A percentile compares a stretch with the other conserved stretches of the same genome.
These are phyloP conservation scores for Fusarium miscanthi DNA, from an alignment of 2,329 filamentous ascomycete genomes.

Conservation along the genomic window DNA sequence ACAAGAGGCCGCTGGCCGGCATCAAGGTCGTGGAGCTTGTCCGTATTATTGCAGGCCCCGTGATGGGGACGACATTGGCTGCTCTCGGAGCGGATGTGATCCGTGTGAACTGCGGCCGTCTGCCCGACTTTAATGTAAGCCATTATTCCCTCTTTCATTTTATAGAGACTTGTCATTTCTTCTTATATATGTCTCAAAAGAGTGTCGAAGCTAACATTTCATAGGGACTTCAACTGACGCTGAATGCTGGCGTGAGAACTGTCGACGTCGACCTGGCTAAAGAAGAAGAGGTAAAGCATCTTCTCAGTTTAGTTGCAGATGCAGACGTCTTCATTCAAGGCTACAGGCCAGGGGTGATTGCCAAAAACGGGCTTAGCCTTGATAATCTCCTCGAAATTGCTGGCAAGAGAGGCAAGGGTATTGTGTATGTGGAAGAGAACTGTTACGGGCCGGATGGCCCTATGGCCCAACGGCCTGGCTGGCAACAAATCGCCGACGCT, in stretches of 20 bases:
- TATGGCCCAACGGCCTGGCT: neutral
- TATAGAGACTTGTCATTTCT: neutral
- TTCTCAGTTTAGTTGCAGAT: neutral
- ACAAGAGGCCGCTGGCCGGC: neutral
- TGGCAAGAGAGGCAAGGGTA: neutral
- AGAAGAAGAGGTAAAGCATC: neutral
- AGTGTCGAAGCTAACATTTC: neutral
- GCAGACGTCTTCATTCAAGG: neutral
- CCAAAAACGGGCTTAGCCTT: neutral
- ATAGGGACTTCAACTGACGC: neutral
- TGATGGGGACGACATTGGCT: neutral
- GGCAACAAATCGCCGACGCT: neutral
- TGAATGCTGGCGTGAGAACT: neutral
- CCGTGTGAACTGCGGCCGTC: neutral
- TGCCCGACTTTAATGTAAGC: neutral
- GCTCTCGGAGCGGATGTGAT: neutral
- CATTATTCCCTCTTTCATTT: too few relatives aligned
- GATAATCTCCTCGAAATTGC: neutral
- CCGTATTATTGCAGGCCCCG: neutral
- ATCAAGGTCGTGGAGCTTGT: neutral
- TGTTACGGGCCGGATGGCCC: neutral
- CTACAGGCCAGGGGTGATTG: neutral
- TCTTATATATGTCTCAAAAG: accelerated
- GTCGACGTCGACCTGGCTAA: neutral
- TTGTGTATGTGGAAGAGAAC: neutral